These are phyloP conservation scores for Fusarium lateritium DNA, from an alignment of 2,329 filamentous ascomycete genomes.

Conservation along the genomic window DNA sequence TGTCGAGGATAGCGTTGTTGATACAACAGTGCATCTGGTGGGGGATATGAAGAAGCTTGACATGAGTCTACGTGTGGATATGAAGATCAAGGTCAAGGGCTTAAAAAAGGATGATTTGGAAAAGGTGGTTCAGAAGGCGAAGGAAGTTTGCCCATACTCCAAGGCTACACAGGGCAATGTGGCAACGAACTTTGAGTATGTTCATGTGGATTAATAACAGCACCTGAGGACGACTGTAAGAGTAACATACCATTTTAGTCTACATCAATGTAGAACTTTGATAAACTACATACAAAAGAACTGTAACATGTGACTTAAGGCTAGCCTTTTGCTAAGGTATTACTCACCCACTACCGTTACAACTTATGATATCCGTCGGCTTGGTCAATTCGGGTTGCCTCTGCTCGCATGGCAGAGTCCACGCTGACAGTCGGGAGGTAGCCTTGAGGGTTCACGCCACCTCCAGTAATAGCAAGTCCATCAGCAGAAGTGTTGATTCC, in stretches of 20 bases:
- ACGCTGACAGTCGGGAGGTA: no score
- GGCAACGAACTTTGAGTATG: conserved; percentile 8
- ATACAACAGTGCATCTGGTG: conserved; percentile 24
- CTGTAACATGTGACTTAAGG: no score
- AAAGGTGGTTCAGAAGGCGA: conserved; percentile 13
- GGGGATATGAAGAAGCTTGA: conserved; percentile 28
- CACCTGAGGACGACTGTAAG: neutral
- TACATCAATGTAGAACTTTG: no score
- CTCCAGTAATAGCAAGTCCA: no score
- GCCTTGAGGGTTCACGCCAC: no score
- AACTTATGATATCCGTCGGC: no score
- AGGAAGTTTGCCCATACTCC: conserved; percentile 17
- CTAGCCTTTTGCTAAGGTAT: no score
- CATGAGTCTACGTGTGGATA: conserved; percentile 19
- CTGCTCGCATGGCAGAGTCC: no score
- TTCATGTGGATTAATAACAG: neutral
- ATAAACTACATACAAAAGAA: no score
- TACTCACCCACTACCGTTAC: no score
- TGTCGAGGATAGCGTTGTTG: conserved; percentile 22
- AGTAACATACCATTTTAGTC: neutral
- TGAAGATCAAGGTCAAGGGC: conserved; percentile 30
- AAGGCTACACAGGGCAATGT: conserved; percentile 16
- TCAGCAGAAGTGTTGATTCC: no score
- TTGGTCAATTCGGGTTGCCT: no score
- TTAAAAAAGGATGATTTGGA: conserved; percentile 3